A percentile compares a stretch with the other conserved stretches of the same genome.
Conservation (phyloP, 108 stramenopile genomes). For the Aurantiochytrium sp. region DNA sequence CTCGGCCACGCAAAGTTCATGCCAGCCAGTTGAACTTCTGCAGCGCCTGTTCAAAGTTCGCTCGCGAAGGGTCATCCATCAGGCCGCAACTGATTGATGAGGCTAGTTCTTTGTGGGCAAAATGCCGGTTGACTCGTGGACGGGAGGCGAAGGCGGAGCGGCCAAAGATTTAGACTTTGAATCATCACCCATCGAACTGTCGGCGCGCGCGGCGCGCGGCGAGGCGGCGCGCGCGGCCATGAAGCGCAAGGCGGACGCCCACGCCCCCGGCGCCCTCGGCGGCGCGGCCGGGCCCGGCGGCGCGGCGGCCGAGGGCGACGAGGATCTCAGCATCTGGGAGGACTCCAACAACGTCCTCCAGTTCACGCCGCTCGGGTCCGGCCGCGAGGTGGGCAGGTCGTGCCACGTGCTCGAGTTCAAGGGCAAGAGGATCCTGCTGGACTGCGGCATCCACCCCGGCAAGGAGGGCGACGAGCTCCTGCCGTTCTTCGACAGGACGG, state of each 20-base stretch:
- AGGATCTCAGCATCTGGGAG: conserved; percentile 9
- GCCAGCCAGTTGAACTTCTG: too few species aligned
- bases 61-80: too few species aligned
- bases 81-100: too few species aligned
- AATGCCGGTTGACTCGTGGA: too few species aligned
- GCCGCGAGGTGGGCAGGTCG: conserved; percentile 94
- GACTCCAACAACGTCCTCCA: background rate
- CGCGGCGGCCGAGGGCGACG: background rate
- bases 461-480: conserved; percentile 82
- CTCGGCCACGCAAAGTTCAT: too few species aligned
- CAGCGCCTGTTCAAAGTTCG: too few species aligned
- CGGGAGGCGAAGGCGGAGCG: background rate
- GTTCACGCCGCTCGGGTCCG: conserved; percentile 72
- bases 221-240: background rate
- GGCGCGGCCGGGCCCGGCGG: background rate
- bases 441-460: conserved; percentile 97
- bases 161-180: too few species aligned
- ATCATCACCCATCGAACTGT: too few species aligned
- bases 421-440: conserved; percentile 59
- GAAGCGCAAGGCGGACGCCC: conserved; percentile 10
- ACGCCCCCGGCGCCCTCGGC: too few species aligned
- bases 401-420: conserved; percentile 82
- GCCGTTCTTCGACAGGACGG: conserved; percentile 50
- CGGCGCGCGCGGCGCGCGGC: too few species aligned
- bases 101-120: too few species aligned